A percentile compares a stretch with the other conserved stretches of the same genome.
These are phyloP conservation scores for Candida tropicalis DNA, from an alignment of 1,139 yeast species.

Conservation along the genomic window DNA sequence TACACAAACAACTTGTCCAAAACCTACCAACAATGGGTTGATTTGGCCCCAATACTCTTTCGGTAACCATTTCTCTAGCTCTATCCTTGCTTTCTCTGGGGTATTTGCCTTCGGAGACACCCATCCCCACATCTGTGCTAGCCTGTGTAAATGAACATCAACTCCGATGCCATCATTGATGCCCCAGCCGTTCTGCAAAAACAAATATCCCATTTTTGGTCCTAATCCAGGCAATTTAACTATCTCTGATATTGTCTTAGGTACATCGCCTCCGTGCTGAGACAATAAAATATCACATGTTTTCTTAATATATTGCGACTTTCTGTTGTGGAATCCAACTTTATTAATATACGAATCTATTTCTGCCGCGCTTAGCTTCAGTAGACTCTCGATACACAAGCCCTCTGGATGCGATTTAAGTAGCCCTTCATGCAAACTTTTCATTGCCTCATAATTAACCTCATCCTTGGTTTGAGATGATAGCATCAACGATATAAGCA, in stretches of 20 bases:
- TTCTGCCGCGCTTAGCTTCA: constrained; percentile 53
- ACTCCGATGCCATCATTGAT: constrained; percentile 84
- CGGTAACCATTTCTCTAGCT: constrained; percentile 77
- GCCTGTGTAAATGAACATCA: constrained; percentile 87
- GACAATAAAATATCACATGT: constrained; percentile 57
- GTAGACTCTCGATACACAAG: constrained; percentile 33
- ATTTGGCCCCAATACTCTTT: constrained; percentile 75
- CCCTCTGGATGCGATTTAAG: constrained; percentile 22
- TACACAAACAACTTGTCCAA: constrained; percentile 87
- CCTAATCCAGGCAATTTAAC: constrained; percentile 88
- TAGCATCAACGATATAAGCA: constrained; percentile 78
- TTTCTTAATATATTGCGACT: constrained; percentile 68
- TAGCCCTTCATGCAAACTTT: constrained; percentile 44
- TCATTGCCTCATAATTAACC: constrained; percentile 75
- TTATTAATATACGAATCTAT: constrained; percentile 69
- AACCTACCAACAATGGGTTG: constrained; percentile 86
- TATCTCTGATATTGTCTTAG: constrained; percentile 66
- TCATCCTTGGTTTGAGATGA: constrained; percentile 95
- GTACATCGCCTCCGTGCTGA: constrained; percentile 66
- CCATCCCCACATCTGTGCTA: constrained; percentile 86
- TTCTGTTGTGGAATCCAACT: constrained; percentile 87
- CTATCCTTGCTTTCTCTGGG: constrained; percentile 76
- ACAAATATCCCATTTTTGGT: constrained; percentile 88
- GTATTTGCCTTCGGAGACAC: constrained; percentile 51
- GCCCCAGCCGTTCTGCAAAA: constrained; percentile 82